Percentiles rank a stretch among this genome's conserved stretches.
These are phyloP conservation scores for Penicillium vulpinum DNA, from an alignment of 2,329 filamentous ascomycete genomes.

Conservation along the genomic window DNA sequence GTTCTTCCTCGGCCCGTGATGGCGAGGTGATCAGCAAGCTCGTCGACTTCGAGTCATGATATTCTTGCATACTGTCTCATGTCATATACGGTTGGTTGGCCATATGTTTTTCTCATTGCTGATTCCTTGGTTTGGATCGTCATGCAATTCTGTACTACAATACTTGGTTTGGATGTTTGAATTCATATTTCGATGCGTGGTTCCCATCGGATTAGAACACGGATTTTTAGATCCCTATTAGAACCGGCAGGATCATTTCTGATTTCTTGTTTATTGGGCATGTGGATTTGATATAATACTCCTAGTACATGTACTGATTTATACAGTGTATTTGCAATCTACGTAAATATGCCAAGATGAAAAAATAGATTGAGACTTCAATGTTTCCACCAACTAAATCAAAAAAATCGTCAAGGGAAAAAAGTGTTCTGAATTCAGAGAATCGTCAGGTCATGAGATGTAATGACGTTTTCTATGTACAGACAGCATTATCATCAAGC, in stretches of 20 bases:
- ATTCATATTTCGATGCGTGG: neutral
- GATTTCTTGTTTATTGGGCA: neutral
- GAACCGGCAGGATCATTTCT: neutral
- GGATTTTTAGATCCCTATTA: neutral
- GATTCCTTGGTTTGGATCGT: neutral
- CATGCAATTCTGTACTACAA: constrained; percentile 8
- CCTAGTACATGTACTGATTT: neutral
- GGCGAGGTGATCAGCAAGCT: constrained; percentile 38
- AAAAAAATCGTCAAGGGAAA: neutral
- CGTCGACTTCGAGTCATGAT: constrained; percentile 41
- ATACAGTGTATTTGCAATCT: neutral
- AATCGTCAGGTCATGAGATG: constrained; percentile 24
- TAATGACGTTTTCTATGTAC: constrained; percentile 25
- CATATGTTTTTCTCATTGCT: neutral
- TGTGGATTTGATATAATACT: neutral
- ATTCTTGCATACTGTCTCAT: constrained; percentile 2
- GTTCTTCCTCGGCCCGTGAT: constrained; percentile 19
- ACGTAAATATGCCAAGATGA: neutral
- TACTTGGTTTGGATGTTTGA: constrained; percentile 3
- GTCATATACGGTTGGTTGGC: constrained; percentile 1
- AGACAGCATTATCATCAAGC: constrained; percentile 20
- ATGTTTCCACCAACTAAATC: neutral
- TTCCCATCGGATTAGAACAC: neutral
- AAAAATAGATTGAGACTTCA: neutral
- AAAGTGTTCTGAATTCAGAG: constrained; percentile 1